Percentiles rank a stretch among this genome's conserved stretches.
These are phyloP conservation scores for Zymoseptoria ardabiliae DNA, from an alignment of 2,329 filamentous ascomycete species.

Conservation along the genomic window DNA sequence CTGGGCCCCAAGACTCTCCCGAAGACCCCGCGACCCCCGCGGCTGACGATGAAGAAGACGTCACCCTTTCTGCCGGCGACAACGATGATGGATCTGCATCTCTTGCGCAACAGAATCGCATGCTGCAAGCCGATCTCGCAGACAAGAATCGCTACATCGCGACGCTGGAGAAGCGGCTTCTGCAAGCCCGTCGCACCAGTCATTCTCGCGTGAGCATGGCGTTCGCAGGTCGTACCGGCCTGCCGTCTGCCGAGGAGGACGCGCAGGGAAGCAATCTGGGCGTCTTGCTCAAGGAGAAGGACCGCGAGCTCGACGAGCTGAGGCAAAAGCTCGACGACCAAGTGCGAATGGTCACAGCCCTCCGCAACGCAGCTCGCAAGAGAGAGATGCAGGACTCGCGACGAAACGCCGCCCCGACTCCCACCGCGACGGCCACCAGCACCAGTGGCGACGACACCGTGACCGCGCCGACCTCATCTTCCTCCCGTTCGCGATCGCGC, in stretches of 20 bases:
- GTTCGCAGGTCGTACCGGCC: slow-evolving; percentile 43
- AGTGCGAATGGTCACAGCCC: slow-evolving; percentile 81
- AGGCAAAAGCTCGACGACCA: slow-evolving; percentile 86
- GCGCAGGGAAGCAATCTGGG: slow-evolving; percentile 54
- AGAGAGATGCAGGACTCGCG: slow-evolving; percentile 53
- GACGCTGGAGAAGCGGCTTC: slow-evolving; percentile 81
- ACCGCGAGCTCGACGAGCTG: slow-evolving; percentile 87
- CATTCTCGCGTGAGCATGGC: slow-evolving; percentile 79
- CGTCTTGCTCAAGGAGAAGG: slow-evolving; percentile 73
- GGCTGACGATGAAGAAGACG: slow-evolving; percentile 41
- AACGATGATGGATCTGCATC: slow-evolving; percentile 82
- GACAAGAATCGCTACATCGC: slow-evolving; percentile 97
- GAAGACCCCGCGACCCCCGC: slow-evolving; percentile 20
- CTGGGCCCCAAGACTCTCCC: background rate
- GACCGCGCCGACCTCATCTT: slow-evolving; percentile 6
- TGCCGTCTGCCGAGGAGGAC: slow-evolving; percentile 48
- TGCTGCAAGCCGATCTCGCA: slow-evolving; percentile 88
- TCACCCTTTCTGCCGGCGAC: slow-evolving; percentile 47
- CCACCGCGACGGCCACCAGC: slow-evolving; percentile 9
- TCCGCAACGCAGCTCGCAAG: slow-evolving; percentile 77
- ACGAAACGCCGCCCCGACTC: slow-evolving; percentile 6
- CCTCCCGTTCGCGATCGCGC: slow-evolving; percentile 1
- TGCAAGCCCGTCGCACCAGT: slow-evolving; percentile 84
- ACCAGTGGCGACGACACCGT: slow-evolving; percentile 9
- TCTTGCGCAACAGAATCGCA: slow-evolving; percentile 73